Evolutionary conservation across 805 yeast genomes (phyloP), one percentile per base, ranked within the genome.

Genomic region (Cyberlindnera saturnus): DNA sequence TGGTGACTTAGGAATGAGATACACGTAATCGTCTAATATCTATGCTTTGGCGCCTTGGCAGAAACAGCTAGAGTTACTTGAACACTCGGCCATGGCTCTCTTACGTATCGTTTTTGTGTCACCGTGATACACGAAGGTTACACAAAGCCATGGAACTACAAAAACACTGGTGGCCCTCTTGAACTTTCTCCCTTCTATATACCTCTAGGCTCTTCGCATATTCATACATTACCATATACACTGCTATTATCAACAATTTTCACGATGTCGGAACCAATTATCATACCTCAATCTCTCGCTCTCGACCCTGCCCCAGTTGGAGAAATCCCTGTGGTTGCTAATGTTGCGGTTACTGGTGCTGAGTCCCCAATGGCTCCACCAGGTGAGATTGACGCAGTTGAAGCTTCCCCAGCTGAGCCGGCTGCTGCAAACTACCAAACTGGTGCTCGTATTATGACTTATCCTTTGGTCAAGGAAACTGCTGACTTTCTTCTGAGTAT

Each of bases 401-500:
- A 17, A 4, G 35, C 35, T 19, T 16, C 35, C 19, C 16, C 36
- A 14, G 41, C 11, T 16, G 39, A 29, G 3, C n/a, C 38, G 16
- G 13, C 43, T 14, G 29, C 39, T 18, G 13, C 23, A 3, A n/a
- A 29, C 18, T 41, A 46, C 33, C 43, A 39, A 26, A 51, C 56
- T 6, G 19, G 51, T 13, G 54, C 66, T 3, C 81, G 73, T 52
- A 50, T 77, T 30, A 64, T 64, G 45, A 55, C 64, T 6, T 78
- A 74, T 47, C 81, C 83, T 3, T 55, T 77, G 45, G 71, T 72
- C 11, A 63, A 62, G 47, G 67, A 71, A 45, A 67, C 74, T 5
- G 59, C 59, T 28, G 65, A 62, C 5, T 48, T 60, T 29, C 50
- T 66, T 32, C 59, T 60, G 33, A 53, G 56, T 10, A 48, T 70